A percentile compares a stretch with the other conserved stretches of the same genome.
phyloP scores from a whole-genome alignment of 2,329 filamentous ascomycete genomes.

The Leptodontidium sp. region DNA sequence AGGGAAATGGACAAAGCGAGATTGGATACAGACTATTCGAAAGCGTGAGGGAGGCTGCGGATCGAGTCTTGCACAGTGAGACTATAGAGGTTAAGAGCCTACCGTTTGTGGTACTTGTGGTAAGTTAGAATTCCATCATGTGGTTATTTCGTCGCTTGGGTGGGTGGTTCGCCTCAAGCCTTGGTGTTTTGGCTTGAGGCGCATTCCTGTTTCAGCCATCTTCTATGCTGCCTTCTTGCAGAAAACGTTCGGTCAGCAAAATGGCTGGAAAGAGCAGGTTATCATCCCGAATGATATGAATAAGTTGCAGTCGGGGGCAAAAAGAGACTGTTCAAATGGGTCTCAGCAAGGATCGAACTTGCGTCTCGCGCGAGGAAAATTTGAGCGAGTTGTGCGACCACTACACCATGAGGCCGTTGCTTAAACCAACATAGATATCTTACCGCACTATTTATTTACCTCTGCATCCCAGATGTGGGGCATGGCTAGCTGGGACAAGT shows the following conservation, averaged over 20 bases:
- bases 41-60: conserved; percentile 75
- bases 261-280: no score
- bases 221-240: neutral
- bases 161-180: neutral
- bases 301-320: neutral
- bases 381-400: conserved; percentile 46
- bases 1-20: conserved; percentile 80
- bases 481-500: neutral
- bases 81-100: conserved; percentile 65
- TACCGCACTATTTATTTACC: neutral
- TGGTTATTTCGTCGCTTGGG: neutral
- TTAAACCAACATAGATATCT: neutral
- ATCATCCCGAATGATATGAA: neutral
- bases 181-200: neutral
- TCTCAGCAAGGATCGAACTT: conserved; percentile 21
- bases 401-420: conserved; percentile 12
- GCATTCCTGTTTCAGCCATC: neutral
- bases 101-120: conserved; percentile 63
- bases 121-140: conserved; percentile 48
- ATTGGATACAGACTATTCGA: conserved; percentile 77
- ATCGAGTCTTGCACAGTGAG: conserved; percentile 65
- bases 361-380: conserved; percentile 44
- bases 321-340: neutral
- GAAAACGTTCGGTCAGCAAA: neutral
- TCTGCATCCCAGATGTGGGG: neutral